Evolutionary conservation across 139 green algal genomes (phyloP).

Genomic region (Chlamydomonas schloesseri): DNA sequence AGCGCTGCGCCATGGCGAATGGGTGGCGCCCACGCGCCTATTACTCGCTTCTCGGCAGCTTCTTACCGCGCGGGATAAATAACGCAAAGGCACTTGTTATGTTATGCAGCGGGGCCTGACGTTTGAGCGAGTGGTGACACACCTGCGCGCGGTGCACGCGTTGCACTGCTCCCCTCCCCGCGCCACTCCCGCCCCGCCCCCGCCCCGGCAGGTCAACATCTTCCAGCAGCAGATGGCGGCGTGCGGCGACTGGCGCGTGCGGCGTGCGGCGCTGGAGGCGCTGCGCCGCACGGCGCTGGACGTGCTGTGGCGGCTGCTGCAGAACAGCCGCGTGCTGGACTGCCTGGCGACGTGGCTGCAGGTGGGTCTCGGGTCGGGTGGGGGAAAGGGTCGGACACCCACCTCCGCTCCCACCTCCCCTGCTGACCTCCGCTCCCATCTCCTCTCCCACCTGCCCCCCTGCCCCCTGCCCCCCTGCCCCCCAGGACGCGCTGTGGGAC

Average conservation of each 20-base stretch:
- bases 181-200: background rate
- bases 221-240: conserved; percentile 19
- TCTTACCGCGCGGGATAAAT: too few species aligned
- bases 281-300: conserved; percentile 1
- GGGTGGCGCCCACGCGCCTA: too few species aligned
- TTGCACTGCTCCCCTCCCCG: background rate
- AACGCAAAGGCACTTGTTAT: too few species aligned
- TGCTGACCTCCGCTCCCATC: background rate
- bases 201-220: conserved; percentile 24
- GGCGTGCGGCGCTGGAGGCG: conserved; percentile 12
- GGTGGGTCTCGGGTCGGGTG: background rate
- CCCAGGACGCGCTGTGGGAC: conserved; percentile 18
- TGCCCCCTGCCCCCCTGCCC: background rate
- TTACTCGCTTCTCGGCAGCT: too few species aligned
- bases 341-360: conserved; percentile 15
- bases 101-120: too few species aligned
- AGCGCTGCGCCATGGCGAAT: too few species aligned
- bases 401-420: background rate
- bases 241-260: conserved; percentile 15
- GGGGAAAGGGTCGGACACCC: background rate
- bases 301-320: conserved; percentile 23
- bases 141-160: too few species aligned
- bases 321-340: conserved; percentile 33
- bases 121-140: too few species aligned
- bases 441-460: background rate